These are phyloP conservation scores for Mycena vulgaris DNA, from an alignment of 768 basidiomycete species.

Conservation along the genomic window DNA sequence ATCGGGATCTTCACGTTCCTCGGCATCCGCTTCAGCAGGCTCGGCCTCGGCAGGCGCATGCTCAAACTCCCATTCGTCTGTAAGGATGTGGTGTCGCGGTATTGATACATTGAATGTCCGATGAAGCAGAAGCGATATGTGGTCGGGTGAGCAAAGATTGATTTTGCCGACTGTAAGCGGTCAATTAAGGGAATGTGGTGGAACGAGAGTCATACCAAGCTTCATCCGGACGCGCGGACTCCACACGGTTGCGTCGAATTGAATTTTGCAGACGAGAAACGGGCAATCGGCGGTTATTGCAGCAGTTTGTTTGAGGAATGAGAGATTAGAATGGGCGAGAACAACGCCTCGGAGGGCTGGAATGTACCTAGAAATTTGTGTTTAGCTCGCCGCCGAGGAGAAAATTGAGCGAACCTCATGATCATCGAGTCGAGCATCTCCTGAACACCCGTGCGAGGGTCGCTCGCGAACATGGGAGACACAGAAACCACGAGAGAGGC, in stretches of 20 bases:
- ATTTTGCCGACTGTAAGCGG: conserved; percentile 80
- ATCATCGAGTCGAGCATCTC: conserved; percentile 96
- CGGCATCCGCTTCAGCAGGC: conserved; percentile 67
- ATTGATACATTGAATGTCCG: conserved; percentile 97
- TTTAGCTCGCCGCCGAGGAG: background rate
- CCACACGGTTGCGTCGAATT: conserved; percentile 92
- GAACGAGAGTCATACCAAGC: conserved; percentile 66
- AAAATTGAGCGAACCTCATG: conserved; percentile 78
- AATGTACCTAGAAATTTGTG: conserved; percentile 74
- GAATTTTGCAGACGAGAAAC: conserved; percentile 80
- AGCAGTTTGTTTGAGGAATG: conserved; percentile 75
- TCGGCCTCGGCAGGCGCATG: conserved; percentile 88
- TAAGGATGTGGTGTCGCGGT: conserved; percentile 91
- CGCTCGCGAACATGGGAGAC: conserved; percentile 84
- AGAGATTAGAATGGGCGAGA: conserved; percentile 86
- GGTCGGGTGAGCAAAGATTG: conserved; percentile 92
- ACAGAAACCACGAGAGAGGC: conserved; percentile 82
- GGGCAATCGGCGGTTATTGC: conserved; percentile 88
- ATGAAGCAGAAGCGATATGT: conserved; percentile 90
- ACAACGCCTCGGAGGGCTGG: conserved; percentile 91
- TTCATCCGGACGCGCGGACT: conserved; percentile 87
- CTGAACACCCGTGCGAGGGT: conserved; percentile 81
- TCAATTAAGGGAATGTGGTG: background rate
- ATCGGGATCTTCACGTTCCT: conserved; percentile 41
- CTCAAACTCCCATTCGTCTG: conserved; percentile 87